Conservation (phyloP, 306 rosid species). For the Medicago lupulina region DNA sequence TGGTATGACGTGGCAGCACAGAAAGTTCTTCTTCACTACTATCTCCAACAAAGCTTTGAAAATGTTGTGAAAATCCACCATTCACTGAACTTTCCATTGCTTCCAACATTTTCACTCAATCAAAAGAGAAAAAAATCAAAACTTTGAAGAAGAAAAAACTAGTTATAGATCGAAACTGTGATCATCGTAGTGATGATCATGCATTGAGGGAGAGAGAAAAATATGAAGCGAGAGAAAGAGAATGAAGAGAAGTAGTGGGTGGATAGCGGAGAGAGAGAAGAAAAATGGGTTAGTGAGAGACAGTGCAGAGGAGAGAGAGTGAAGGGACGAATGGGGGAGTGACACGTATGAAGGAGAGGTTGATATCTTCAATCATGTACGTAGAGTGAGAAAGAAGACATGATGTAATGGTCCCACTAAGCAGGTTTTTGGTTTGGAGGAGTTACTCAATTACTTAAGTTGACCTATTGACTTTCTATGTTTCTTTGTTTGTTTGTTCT, state of each 20-base stretch:
- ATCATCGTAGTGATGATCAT: conserved; percentile 52
- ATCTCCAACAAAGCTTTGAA: conserved; percentile 89
- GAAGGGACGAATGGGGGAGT: conserved; percentile 40
- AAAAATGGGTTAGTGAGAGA: conserved; percentile 35
- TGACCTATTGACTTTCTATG: conserved; percentile 35
- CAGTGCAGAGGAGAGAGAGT: conserved; percentile 36
- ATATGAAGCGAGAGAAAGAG: conserved; percentile 55
- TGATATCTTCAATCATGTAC: conserved; percentile 46
- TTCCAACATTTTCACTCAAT: conserved; percentile 71
- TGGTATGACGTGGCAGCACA: conserved; percentile 95
- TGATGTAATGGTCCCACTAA: conserved; percentile 55
- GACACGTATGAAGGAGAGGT: conserved; percentile 58
- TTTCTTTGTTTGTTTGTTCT: not conserved
- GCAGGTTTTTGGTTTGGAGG: conserved; percentile 29
- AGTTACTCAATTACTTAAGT: conserved; percentile 20
- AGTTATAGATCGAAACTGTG: conserved; percentile 42
- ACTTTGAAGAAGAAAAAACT: not conserved
- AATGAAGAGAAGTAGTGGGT: conserved; percentile 48
- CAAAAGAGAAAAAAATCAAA: not conserved
- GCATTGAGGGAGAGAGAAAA: conserved; percentile 54
- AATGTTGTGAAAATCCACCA: conserved; percentile 85
- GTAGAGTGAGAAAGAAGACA: conserved; percentile 33
- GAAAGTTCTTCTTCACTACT: conserved; percentile 98
- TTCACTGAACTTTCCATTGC: conserved; percentile 87
- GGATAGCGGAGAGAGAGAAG: conserved; percentile 40